Evolutionary conservation across 768 basidiomycete genomes (phyloP), one percentile per base, ranked within the genome.

Genomic region (Wakefieldia striispora): DNA sequence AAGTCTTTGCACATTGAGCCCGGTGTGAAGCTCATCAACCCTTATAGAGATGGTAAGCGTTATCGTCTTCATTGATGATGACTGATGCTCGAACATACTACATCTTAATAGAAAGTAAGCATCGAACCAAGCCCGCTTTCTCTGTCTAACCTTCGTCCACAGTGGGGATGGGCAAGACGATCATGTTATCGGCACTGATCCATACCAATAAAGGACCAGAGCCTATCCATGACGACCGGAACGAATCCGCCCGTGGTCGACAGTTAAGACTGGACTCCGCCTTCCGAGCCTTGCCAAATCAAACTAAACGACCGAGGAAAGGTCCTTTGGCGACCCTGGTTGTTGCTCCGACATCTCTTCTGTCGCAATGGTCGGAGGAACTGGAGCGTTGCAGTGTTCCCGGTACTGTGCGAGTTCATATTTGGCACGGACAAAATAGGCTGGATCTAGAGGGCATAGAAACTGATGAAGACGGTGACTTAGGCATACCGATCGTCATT

Each of bases 131-230:
- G 36, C 42, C 39, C 19, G 16, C 20, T 48, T 10, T 31, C 34
- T 37, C 44, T 12, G 53, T 24, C 13, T 57, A 40, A 49, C 43
- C 26, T 21, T 47, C 13, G 51, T 45, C 54, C 11, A 37, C 45
- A 91, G 90, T 94, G 91, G 91, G 91, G n/a, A 88, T 95, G 82
- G 92, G 92, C 7, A 95, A 95, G 71, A 92, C 91, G 1, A 93
- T 94, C 56, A 94, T 94, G 90, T 68, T 97, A 29, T 90, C 93
- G 2, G 84, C 91, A 10, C 79, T 97, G 44, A 88, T 97, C 21
- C 93, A 95, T 54, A 84, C 82, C 11, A 91, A 86, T 56, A 79
- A 76, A 40, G 78, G 72, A 6, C 68, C 74, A 4, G 75, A 81
- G 19, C 61, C 70, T 17, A 56, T 70, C 11, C 57, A 66, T n/a